Conservation (phyloP, 495 filamentous ascomycete species). For the Xylaria cubensis region DNA sequence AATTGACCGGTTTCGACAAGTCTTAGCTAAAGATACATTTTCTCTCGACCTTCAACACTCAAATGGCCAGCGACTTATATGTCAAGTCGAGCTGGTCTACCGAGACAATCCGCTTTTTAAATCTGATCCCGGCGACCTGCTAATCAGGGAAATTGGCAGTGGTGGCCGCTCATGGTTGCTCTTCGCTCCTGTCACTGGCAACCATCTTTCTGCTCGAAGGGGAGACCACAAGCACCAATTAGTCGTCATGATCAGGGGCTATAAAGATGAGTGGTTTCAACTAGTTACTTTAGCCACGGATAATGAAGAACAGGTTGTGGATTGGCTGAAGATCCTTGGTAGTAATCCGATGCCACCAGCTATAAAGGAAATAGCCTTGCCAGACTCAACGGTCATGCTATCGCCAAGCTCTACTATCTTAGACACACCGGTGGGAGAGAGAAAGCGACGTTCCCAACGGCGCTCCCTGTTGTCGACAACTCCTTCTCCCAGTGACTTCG, state of each 20-base stretch:
- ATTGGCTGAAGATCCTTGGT: constrained; percentile 89
- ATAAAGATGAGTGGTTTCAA: constrained; percentile 78
- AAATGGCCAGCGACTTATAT: constrained; percentile 85
- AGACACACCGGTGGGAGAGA: constrained; percentile 80
- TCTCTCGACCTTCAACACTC: constrained; percentile 85
- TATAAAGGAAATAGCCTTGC: constrained; percentile 36
- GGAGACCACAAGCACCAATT: constrained; percentile 75
- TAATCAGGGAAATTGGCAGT: constrained; percentile 86
- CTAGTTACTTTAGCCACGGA: constrained; percentile 72
- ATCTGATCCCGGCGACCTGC: constrained; percentile 73
- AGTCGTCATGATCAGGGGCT: constrained; percentile 83
- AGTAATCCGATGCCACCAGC: constrained; percentile 75
- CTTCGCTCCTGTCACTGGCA: constrained; percentile 78
- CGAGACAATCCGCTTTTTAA: constrained; percentile 71
- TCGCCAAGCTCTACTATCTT: constrained; percentile 62
- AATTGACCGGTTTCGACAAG: constrained; percentile 75
- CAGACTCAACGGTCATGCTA: constrained; percentile 35
- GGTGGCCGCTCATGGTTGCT: constrained; percentile 79
- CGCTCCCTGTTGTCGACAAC: constrained; percentile 34
- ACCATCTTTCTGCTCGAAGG: constrained; percentile 76
- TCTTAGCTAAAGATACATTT: constrained; percentile 89
- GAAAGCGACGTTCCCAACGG: constrained; percentile 43
- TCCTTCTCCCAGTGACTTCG: constrained; percentile 17
- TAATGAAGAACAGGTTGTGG: constrained; percentile 74
- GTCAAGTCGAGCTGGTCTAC: constrained; percentile 85